phyloP scores from a whole-genome alignment of 306 rosid genomes.

The Medicago truncatula region MtrunA17r5.0-ANR NC_053048.1:6197001-6197500 shows the following conservation, averaged over 20 bases:
- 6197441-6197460: slow-evolving; percentile 59
- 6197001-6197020: no score
- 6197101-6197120: no score
- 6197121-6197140: no score
- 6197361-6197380: slow-evolving; percentile 45
- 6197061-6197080: no score
- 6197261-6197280: slow-evolving; percentile 25
- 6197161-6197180: no score
- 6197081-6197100: no score
- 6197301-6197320: slow-evolving; percentile 48
- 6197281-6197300: slow-evolving; percentile 50
- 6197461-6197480: slow-evolving; percentile 99
- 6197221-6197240: slow-evolving; percentile 33
- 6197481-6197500: slow-evolving; percentile 88
- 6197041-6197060: no score
- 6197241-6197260: slow-evolving; percentile 32
- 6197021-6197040: no score
- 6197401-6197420: slow-evolving; percentile 22
- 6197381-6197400: slow-evolving; percentile 44
- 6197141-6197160: no score
- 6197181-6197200: no score
- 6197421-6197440: not conserved
- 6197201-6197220: slow-evolving; percentile 2
- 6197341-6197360: slow-evolving; percentile 57
- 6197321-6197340: slow-evolving; percentile 69